phyloP scores from a whole-genome alignment of 2,329 filamentous ascomycete genomes.

The Domatiomyces catenatus region DNA sequence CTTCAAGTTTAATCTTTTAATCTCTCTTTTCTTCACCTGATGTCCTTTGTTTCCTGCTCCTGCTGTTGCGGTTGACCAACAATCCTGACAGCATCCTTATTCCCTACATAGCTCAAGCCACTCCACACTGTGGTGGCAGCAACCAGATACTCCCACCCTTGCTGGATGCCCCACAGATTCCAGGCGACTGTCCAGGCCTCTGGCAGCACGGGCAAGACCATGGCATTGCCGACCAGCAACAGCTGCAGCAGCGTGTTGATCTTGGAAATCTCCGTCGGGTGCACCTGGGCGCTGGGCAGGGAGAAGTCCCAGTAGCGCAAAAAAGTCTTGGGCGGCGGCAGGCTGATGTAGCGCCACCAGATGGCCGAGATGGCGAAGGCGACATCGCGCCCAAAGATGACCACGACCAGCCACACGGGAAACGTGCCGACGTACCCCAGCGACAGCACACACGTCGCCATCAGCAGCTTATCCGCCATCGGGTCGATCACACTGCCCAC shows the following conservation, averaged over 20 bases:
- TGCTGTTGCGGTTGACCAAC: constrained; percentile 27
- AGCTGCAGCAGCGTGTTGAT: constrained; percentile 90
- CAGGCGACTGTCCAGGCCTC: constrained; percentile 37
- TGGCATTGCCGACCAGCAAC: constrained; percentile 68
- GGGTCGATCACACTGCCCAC: constrained; percentile 90
- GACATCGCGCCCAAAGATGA: constrained; percentile 80
- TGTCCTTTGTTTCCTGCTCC: not conserved
- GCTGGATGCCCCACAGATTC: constrained; percentile 48
- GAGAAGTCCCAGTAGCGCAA: constrained; percentile 93
- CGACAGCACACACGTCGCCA: constrained; percentile 82
- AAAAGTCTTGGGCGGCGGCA: constrained; percentile 88
- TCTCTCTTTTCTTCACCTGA: not conserved
- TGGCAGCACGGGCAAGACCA: constrained; percentile 59
- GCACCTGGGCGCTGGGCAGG: constrained; percentile 42
- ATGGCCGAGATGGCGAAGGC: constrained; percentile 72
- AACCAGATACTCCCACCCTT: constrained; percentile 50
- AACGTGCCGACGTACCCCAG: constrained; percentile 69
- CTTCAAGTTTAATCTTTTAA: not conserved
- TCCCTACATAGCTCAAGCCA: constrained; percentile 79
- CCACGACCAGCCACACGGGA: constrained; percentile 77
- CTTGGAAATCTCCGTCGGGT: constrained; percentile 32
- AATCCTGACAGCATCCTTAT: constrained; percentile 84
- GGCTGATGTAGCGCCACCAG: constrained; percentile 89
- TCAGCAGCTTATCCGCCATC: constrained; percentile 90
- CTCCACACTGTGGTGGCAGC: constrained; percentile 86